Conservation (phyloP, 345 rosid genomes). For the Euphorbia pulcherrima region DNA sequence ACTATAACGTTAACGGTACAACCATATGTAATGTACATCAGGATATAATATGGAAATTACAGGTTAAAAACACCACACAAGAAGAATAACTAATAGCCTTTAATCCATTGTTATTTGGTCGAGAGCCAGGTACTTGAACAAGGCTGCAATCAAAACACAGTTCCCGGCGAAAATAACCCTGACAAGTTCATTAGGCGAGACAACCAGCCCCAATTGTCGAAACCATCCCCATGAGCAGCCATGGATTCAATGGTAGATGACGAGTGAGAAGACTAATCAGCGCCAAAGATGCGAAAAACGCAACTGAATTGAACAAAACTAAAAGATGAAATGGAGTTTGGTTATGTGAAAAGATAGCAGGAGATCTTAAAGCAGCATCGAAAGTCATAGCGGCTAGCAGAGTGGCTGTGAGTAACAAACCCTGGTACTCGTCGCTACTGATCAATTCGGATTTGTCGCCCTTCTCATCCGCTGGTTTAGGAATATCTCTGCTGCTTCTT, state of each 20-base stretch:
- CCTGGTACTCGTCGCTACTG: not conserved
- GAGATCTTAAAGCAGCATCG: slow-evolving; percentile 2
- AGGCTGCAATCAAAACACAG: not conserved
- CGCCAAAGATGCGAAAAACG: slow-evolving; percentile 18
- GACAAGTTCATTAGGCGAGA: slow-evolving; percentile 9
- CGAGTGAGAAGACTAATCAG: slow-evolving; percentile 6
- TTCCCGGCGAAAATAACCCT: not conserved
- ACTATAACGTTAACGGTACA: too few species aligned
- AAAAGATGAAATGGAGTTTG: not conserved
- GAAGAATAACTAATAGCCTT: too few species aligned
- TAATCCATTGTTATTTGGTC: not conserved
- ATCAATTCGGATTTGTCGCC: not conserved
- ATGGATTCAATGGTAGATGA: slow-evolving; percentile 14
- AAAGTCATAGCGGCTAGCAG: slow-evolving; percentile 1
- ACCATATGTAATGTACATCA: too few species aligned
- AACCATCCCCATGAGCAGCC: slow-evolving; percentile 1
- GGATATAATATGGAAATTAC: too few species aligned
- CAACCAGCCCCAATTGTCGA: slow-evolving; percentile 12
- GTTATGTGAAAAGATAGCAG: not conserved
- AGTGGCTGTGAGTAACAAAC: slow-evolving; percentile 3
- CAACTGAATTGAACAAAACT: slow-evolving; percentile 17
- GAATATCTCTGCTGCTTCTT: too few species aligned
- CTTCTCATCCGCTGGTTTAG: too few species aligned
- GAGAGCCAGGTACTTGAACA: slow-evolving; percentile 1
- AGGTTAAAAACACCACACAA: too few species aligned